Evolutionary conservation across 768 basidiomycete species (phyloP).

Genomic region (Clitopilus passeckerianus): DNA sequence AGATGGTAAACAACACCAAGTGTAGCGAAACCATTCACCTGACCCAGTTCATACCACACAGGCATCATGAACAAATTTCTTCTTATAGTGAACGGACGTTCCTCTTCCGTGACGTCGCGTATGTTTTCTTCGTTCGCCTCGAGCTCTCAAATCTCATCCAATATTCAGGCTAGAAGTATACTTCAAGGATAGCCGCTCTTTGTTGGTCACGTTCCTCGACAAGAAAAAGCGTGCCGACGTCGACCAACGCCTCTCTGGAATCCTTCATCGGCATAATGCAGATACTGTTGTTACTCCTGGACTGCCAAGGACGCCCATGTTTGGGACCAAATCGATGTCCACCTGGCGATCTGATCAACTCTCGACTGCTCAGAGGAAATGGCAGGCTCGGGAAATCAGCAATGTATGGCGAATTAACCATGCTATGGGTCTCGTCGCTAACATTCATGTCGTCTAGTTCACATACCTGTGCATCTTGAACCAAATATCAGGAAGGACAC

Average conservation of each 20-base stretch:
- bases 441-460: slow-evolving; percentile 43
- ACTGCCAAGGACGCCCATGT: slow-evolving; percentile 49
- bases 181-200: slow-evolving; percentile 86
- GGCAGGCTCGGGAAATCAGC: slow-evolving; percentile 89
- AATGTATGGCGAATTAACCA: slow-evolving; percentile 50
- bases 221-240: slow-evolving; percentile 59
- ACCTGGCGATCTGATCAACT: slow-evolving; percentile 58
- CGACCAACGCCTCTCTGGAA: slow-evolving; percentile 44
- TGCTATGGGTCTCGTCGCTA: too few relatives aligned
- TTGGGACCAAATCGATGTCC: slow-evolving; percentile 45
- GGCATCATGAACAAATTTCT: slow-evolving; percentile 76
- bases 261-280: slow-evolving; percentile 36
- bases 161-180: slow-evolving; percentile 75
- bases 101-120: slow-evolving; percentile 91
- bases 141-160: slow-evolving; percentile 1
- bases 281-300: slow-evolving; percentile 44
- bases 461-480: slow-evolving; percentile 87
- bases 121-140: slow-evolving; percentile 23
- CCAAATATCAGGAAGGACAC: slow-evolving; percentile 88
- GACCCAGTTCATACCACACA: slow-evolving; percentile 20
- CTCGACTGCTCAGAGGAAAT: slow-evolving; percentile 68
- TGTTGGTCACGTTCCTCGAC: slow-evolving; percentile 78
- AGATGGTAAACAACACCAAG: slow-evolving; percentile 55
- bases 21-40: not conserved
- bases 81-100: slow-evolving; percentile 79